A percentile compares a stretch with the other conserved stretches of the same genome.
phyloP scores from a whole-genome alignment of 495 filamentous ascomycete species.

The Penicillium longicatenatum region DNA sequence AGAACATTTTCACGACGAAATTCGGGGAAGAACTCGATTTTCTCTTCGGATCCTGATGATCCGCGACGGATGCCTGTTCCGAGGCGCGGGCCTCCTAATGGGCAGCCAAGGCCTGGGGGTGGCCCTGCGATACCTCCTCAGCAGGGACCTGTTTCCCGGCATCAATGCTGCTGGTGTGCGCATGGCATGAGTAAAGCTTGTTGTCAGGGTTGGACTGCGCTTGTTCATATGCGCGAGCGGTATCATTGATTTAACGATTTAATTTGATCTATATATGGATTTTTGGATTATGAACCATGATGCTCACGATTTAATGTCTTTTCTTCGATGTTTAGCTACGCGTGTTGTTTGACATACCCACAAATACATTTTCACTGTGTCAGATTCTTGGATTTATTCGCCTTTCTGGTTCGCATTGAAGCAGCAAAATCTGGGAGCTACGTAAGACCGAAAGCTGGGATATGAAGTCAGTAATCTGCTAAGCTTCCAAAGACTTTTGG shows the following conservation, averaged over 20 bases:
- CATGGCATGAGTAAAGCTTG: constrained; percentile 73
- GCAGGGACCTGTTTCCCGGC: constrained; percentile 34
- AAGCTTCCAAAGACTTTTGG: too few species aligned
- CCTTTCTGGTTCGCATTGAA: background rate
- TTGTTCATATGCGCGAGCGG: constrained; percentile 68
- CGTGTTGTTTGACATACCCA: background rate
- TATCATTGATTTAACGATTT: constrained; percentile 45
- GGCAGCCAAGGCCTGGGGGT: too few species aligned
- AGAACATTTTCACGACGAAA: constrained; percentile 18
- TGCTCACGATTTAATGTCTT: background rate
- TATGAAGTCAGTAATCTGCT: too few species aligned
- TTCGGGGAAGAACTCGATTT: constrained; percentile 14
- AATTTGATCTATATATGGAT: background rate
- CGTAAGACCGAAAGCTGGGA: too few species aligned
- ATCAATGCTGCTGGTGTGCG: constrained; percentile 74
- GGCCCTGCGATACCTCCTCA: background rate
- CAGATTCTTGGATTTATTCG: background rate
- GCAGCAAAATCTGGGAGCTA: background rate
- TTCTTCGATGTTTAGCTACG: background rate
- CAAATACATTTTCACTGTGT: background rate
- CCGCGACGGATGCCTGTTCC: constrained; percentile 9
- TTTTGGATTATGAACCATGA: background rate
- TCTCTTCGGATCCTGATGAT: constrained; percentile 32
- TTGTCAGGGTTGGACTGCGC: constrained; percentile 71
- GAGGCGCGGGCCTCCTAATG: background rate